Evolutionary conservation across 441 rosid genomes (phyloP), one percentile per base, ranked within the genome.

Genomic region (Mallotus repandus): DNA sequence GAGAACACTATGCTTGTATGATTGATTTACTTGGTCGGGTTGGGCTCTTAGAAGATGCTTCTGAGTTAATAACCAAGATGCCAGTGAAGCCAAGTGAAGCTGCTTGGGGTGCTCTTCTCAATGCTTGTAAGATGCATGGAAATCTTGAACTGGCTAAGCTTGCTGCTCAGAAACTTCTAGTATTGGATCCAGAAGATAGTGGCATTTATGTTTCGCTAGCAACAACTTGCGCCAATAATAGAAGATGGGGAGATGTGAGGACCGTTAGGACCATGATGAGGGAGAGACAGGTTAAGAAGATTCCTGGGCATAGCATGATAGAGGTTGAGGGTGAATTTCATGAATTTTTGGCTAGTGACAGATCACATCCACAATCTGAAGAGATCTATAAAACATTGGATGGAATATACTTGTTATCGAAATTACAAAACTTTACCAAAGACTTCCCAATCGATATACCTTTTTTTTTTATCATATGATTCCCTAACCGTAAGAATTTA

Each of bases 61-160:
- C 52, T 63, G 55, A 63, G 6, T 41, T 72, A 1, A 62, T 72
- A 63, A 63, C 38, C 59, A 63, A 9, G 62, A 72, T 72, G 75
- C 75, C 75, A 63, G 53, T 63, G 62, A 25, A 72, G 55, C 75
- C 75, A 12, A 52, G 54, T 48, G 63, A 63, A 54, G 69, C 69
- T 52, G 69, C 69, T 35, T 63, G 75, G 75, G 75, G 75, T 38
- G 75, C 75, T 63, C 54, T 72, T 66, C 55, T 72, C 5, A 54
- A 63, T 72, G 75, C 69, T 19, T 63, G 69, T 54, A 72, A 21
- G 60, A 63, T 72, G 45, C 52, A 72, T 52, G 75, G 75, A 9
- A 62, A 63, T 63, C 16, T 72, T 41, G 75, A 72, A 63, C 9
- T 72, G 54, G 75, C 75, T 1, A 54, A 41, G 38, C 21, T n/a